Conservation (phyloP, 176 grass and related monocot species). For the Calamus simplicifolius region DNA sequence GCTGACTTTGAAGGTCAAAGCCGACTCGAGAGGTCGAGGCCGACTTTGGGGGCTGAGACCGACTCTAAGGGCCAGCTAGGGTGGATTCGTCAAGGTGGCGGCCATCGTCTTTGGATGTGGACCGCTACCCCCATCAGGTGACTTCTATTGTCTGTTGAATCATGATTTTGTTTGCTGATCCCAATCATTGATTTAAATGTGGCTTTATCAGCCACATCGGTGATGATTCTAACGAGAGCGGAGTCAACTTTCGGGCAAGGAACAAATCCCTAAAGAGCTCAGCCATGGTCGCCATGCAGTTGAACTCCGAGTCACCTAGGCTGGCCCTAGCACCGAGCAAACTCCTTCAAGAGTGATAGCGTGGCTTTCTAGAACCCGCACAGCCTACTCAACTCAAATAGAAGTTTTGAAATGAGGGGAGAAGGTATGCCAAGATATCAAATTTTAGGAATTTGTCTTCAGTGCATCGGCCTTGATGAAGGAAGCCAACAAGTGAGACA, state of each 20-base stretch:
- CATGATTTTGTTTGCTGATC: too few species aligned
- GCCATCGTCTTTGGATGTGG: too few species aligned
- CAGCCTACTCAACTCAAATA: slow-evolving; percentile 28
- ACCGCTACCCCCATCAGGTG: too few species aligned
- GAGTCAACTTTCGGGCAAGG: slow-evolving; percentile 81
- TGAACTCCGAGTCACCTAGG: slow-evolving; percentile 75
- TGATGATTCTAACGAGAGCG: slow-evolving; percentile 67
- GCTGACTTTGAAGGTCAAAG: too few species aligned
- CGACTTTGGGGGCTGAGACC: too few species aligned
- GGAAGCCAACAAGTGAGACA: slow-evolving; percentile 1
- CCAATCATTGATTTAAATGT: too few species aligned
- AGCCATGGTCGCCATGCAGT: slow-evolving; percentile 73
- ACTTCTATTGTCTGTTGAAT: too few species aligned
- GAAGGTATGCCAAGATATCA: slow-evolving; percentile 62
- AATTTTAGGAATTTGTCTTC: slow-evolving; percentile 59
- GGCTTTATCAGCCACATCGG: too few species aligned
- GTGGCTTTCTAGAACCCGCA: slow-evolving; percentile 55
- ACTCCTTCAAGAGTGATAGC: slow-evolving; percentile 80
- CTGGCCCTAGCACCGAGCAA: slow-evolving; percentile 48
- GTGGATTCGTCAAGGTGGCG: too few species aligned
- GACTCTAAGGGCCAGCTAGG: too few species aligned
- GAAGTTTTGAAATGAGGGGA: slow-evolving; percentile 74
- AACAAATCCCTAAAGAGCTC: slow-evolving; percentile 73
- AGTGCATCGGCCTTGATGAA: slow-evolving; percentile 59
- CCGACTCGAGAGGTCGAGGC: too few species aligned